phyloP scores from a whole-genome alignment of 2,329 filamentous ascomycete genomes.

The Colletotrichum tamarilloi region DNA sequence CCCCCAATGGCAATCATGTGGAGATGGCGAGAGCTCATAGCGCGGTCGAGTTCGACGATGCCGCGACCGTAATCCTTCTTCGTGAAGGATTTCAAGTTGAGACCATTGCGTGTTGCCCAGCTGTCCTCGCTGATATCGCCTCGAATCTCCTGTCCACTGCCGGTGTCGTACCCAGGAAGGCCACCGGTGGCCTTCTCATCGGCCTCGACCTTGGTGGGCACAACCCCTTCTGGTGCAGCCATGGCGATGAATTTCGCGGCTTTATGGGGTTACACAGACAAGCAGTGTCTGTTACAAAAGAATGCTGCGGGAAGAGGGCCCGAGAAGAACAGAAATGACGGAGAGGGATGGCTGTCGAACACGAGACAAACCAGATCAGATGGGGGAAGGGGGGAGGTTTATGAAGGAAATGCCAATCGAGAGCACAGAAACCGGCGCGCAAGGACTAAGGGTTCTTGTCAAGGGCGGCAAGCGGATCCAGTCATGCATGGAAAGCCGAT shows the following conservation, averaged over 20 bases:
- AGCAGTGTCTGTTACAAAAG: conserved; percentile 1
- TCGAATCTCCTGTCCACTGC: conserved; percentile 33
- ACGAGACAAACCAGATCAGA: not conserved
- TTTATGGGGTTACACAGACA: conserved; percentile 9
- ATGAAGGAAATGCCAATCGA: conserved; percentile 22
- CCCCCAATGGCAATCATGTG: conserved; percentile 73
- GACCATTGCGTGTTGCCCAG: conserved; percentile 50
- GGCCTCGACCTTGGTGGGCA: conserved; percentile 32
- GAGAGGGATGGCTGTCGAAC: not conserved
- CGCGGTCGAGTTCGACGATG: conserved; percentile 51
- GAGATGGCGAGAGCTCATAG: conserved; percentile 67
- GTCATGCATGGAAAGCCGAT: conserved; percentile 24
- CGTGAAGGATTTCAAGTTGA: conserved; percentile 54
- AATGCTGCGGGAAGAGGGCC: conserved; percentile 18
- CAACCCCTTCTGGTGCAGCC: conserved; percentile 28
- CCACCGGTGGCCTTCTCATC: conserved; percentile 26
- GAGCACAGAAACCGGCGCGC: conserved; percentile 8
- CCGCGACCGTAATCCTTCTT: conserved; percentile 39
- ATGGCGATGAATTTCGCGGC: conserved; percentile 13
- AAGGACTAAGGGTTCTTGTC: conserved; percentile 33
- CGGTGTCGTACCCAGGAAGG: conserved; percentile 25
- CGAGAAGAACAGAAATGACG: conserved; percentile 11
- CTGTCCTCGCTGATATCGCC: conserved; percentile 41
- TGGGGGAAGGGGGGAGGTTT: conserved; percentile 17
- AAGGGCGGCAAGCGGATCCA: conserved; percentile 27